A percentile compares a stretch with the other conserved stretches of the same genome.
Evolutionary conservation across 768 basidiomycete genomes (phyloP).

Genomic region (Xanthoconium purpureum): DNA sequence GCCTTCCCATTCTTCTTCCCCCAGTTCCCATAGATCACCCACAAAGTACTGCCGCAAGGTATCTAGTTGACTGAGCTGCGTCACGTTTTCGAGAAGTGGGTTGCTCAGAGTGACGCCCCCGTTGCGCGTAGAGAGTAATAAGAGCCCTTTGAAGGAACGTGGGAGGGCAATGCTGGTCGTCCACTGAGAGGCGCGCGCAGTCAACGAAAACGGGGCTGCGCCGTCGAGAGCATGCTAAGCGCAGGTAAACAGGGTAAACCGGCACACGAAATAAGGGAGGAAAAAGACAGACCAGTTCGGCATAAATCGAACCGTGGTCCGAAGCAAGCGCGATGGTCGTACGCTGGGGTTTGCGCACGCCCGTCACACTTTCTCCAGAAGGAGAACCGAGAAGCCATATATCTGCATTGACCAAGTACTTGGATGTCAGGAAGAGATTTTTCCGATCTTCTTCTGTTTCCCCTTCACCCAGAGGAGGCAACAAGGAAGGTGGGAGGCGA

Average conservation of each 20-base stretch:
- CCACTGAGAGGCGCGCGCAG: background rate
- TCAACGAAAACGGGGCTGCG: background rate
- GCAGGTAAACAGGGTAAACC: too few species aligned
- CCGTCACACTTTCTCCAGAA: background rate
- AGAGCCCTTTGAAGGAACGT: background rate
- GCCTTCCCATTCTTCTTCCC: slow-evolving; percentile 16
- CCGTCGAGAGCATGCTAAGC: background rate
- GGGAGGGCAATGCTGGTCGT: background rate
- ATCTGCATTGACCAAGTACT: slow-evolving; percentile 35
- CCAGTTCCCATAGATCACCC: slow-evolving; percentile 16
- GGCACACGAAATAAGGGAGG: too few species aligned
- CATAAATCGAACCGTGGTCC: background rate
- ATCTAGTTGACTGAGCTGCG: slow-evolving; percentile 20
- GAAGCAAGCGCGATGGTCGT: slow-evolving; percentile 17
- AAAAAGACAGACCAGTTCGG: background rate
- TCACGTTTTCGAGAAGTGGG: slow-evolving; percentile 8
- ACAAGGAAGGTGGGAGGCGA: slow-evolving; percentile 34
- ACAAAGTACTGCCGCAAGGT: slow-evolving; percentile 19
- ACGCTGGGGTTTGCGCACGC: slow-evolving; percentile 5
- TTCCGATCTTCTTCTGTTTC: slow-evolving; percentile 38
- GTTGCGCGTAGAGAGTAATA: slow-evolving; percentile 7
- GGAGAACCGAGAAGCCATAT: slow-evolving; percentile 33
- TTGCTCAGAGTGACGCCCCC: slow-evolving; percentile 12
- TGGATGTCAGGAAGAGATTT: slow-evolving; percentile 37
- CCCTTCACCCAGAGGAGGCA: slow-evolving; percentile 36